Evolutionary conservation across 75 land plant genomes (phyloP), one percentile per base, ranked within the genome.

Genomic region (Picea sitchensis): DNA sequence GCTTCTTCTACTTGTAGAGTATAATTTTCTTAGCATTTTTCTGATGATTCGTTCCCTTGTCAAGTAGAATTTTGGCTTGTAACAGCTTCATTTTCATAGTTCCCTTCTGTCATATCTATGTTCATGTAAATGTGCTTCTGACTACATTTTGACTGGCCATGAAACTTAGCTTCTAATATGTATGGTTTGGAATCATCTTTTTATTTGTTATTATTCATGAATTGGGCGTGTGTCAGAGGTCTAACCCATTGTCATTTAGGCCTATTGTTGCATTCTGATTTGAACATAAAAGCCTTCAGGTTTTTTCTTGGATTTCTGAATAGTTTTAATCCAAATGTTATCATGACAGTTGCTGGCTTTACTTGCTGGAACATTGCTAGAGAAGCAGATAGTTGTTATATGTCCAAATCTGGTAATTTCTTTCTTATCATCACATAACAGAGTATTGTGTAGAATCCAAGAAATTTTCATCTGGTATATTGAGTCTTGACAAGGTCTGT

Each of bases 351-450:
- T 97, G 62, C 83, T 97, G 88, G 73, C 92, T 68, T 78, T 97
- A 77, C 34, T 97, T 78, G 83, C 92, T 69, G 92, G 92, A 78
- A 90, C 83, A 41, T 83, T 97, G 61, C 79, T 97, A 79, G 99
- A 97, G 84, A 97, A 95, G 79, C 99, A 97, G 84, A 86, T 97
- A 54, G 91, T 95, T n/a, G 91, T 97, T 30, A 80, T 93, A 71
- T 95, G 94, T 79, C 90, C 99, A 61, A 97, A 97, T 81, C 83
- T 95, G 88, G 99, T 97, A 78, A 81, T 85, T 81, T 81, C 14
- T 44, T 23, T 18, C 30, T 65, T 65, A 11, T 65, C 67, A 14
- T 20, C 21, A 5, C 38, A 44, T 32, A 17, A 44, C 14, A 14
- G 30, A 44, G n/a, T 44, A 71, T 41, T 41, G 74, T n/a, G 11